Base-by-base conservation (phyloP, 2,329 filamentous ascomycete genomes). In the Diaporthe velutina region DNA sequence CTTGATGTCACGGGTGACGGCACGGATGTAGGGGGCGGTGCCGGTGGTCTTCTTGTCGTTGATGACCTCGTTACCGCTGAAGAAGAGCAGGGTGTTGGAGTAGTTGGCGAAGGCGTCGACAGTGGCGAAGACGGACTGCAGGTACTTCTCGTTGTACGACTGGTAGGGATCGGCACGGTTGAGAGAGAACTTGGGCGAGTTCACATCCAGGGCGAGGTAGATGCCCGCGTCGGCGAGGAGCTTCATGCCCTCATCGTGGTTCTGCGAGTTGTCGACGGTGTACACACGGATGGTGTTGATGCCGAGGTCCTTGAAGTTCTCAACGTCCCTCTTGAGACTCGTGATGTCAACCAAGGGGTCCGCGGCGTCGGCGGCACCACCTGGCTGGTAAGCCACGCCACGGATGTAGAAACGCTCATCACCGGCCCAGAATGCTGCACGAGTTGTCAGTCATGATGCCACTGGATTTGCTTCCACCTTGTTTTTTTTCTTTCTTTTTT, bases 241-340 rank as follows among this genome's bases (percentile, higher is more conserved):
- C 75, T 89, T 86, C 96, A 98, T 98, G 88, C 96, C 98, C 77
- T 91, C 89, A 80, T 96, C 92, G 86, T 98, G 96, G 83, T 93
- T 85, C 79, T 88, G 86, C 68, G 92, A 92, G 89, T 98, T 98
- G 88, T 98, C 96, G 78, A 97, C 92, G 19, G 93, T 95, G 89
- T 98, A 98, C 77, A 98, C 94, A 84, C 96, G 95, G 82, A 98
- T 89, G 40, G 95, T 95, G 88, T 98, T 98, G 85, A 98, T 87
- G 67, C 95, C 95, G 68, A 98, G 89, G 78, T 95, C 90, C 87
- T 94, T 90, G 91, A 98, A 98, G 82, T 95, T 88, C 68, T 86
- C 85, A 79, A 98, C 93, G 81, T 98, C 95, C 78, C 95, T 93
- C 83, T 90, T 89, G 90, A 96, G 98, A 80, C 89, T 85, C 4